phyloP scores from a whole-genome alignment of 768 basidiomycete genomes.

The Agrocybe praecox region DNA sequence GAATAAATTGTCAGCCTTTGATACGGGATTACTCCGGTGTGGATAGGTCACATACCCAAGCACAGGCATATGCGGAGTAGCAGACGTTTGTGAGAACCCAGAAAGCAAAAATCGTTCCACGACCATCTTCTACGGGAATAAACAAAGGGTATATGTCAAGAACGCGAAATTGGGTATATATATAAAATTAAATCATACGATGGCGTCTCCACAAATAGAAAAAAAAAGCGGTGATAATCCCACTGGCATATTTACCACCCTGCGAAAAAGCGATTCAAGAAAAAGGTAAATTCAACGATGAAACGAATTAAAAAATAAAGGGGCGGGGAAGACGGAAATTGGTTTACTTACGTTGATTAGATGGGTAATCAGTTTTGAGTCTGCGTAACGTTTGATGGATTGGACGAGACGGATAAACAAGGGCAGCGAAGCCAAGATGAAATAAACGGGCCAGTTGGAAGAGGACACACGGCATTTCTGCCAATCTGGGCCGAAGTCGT shows the following conservation, averaged over 20 bases:
- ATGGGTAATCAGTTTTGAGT: conserved; percentile 75
- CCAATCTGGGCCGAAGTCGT: conserved; percentile 54
- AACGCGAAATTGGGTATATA: background rate
- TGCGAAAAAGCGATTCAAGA: conserved; percentile 24
- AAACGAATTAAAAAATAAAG: background rate
- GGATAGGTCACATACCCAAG: conserved; percentile 63
- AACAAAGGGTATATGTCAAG: background rate
- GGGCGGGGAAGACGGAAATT: background rate
- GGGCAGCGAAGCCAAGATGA: conserved; percentile 65
- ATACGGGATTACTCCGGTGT: background rate
- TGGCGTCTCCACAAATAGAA: conserved; percentile 82
- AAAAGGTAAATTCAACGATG: conserved; percentile 3
- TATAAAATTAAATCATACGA: conserved; percentile 39
- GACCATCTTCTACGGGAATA: conserved; percentile 24
- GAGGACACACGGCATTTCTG: conserved; percentile 45
- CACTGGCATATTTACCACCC: conserved; percentile 84
- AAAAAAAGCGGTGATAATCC: conserved; percentile 63
- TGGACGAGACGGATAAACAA: conserved; percentile 80
- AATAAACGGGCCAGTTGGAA: conserved; percentile 62
- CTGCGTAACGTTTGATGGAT: conserved; percentile 83
- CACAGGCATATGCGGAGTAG: conserved; percentile 69
- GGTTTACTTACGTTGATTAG: conserved; percentile 72
- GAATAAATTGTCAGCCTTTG: background rate
- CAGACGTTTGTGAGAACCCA: conserved; percentile 69
- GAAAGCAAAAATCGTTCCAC: conserved; percentile 57